Base-by-base conservation (phyloP, 1,284 basidiomycete genomes). In the Ustanciosporium gigantosporum region DNA sequence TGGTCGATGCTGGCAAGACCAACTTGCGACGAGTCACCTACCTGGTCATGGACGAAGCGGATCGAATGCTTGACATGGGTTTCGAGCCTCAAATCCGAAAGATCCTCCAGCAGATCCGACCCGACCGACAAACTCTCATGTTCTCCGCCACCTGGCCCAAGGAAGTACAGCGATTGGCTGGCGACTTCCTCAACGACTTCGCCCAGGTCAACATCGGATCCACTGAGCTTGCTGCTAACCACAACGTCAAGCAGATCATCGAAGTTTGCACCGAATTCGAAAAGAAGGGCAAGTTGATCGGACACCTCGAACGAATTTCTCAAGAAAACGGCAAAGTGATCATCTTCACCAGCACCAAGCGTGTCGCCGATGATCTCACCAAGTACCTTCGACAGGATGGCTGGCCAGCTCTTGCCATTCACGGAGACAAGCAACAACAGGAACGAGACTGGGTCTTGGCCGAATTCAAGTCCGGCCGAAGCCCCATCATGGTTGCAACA, bases 141-240 rank as follows among this genome's bases (percentile, higher is more conserved):
- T 99, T 99, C 83, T 96, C 92, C 47, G 94, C 94, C 20, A 99
- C 95, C 19, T 99, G 94, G 94, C 94, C 94, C 25, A 97, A 96
- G 81, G 94, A 99, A 74, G 95, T 99, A 4, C 94, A 99, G 82
- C 90, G 92, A 73, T 85, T 99, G 59, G 94, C 94, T 31, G 66
- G 90, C 87, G 95, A 97, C 80, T 99, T 97, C 84, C 82, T 96
- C 73, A 84, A 86, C 71, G 91, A 98, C 81, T 91, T 89, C 81
- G 94, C 96, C 67, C 95, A 98, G 83, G 90, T 94, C 79, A 98
- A 97, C 84, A 94, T 99, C 61, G 94, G 95, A 46, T 97, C 94
- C 13, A 91, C 93, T 86, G 95, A 98, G 73, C 84, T 98, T 46
- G 92, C 93, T 14, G 95, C 94, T 68, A 98, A 98, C 81, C 91